phyloP scores from a whole-genome alignment of 139 green algal species.

The Chlamydomonas schloesseri region DNA sequence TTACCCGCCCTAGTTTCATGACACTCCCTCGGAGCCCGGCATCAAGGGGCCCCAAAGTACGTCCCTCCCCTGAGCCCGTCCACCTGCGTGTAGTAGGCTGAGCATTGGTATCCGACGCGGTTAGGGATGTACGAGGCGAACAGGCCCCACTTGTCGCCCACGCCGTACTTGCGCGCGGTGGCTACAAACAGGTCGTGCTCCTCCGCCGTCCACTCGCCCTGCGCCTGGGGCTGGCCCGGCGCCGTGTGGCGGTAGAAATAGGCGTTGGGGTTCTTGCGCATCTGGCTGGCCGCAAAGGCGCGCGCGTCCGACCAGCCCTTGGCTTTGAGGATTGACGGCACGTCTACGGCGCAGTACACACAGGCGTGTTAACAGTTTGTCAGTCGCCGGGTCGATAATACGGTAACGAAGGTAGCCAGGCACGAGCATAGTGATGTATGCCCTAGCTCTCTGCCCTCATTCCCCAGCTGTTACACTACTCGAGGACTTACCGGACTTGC shows the following conservation, averaged over 20 bases:
- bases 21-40: no score
- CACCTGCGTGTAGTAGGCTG: slow-evolving; percentile 66
- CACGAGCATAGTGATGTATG: no score
- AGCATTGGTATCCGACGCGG: slow-evolving; percentile 85
- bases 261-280: slow-evolving; percentile 83
- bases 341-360: slow-evolving; percentile 36
- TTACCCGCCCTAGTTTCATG: no score
- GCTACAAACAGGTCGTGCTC: slow-evolving; percentile 72
- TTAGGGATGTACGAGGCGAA: slow-evolving; percentile 79
- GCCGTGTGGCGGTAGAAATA: slow-evolving; percentile 84
- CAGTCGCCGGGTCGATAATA: neutral
- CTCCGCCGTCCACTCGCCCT: slow-evolving; percentile 75
- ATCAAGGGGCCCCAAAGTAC: neutral
- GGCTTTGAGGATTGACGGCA: slow-evolving; percentile 53
- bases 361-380: neutral
- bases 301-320: slow-evolving; percentile 71
- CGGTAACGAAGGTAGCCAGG: no score
- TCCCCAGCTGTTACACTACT: no score
- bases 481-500: no score
- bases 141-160: slow-evolving; percentile 85
- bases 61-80: no score
- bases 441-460: no score
- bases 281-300: slow-evolving; percentile 64
- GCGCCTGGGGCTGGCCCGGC: slow-evolving; percentile 65
- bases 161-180: slow-evolving; percentile 63